A percentile compares a stretch with the other conserved stretches of the same genome.
These are phyloP conservation scores for Fomes fomentarius DNA, from an alignment of 1,284 basidiomycete species.

Conservation along the genomic window DNA sequence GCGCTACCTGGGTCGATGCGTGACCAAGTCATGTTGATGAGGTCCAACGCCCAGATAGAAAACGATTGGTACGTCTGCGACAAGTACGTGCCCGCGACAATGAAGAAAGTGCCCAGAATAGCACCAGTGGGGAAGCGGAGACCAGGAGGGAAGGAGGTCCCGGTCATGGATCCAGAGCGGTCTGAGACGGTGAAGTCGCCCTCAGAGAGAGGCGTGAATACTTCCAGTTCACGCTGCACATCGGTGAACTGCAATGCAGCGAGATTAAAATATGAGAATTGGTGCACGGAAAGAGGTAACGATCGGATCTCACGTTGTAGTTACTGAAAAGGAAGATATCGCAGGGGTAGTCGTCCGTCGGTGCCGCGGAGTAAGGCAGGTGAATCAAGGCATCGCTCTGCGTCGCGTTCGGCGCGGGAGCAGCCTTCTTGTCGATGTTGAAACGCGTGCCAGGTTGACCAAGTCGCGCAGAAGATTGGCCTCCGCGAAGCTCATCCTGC, in stretches of 20 bases:
- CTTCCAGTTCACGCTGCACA: constrained; percentile 90
- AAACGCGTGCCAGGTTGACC: constrained; percentile 64
- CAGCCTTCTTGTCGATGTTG: constrained; percentile 45
- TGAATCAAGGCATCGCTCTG: constrained; percentile 67
- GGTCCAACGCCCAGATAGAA: constrained; percentile 88
- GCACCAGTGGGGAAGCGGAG: constrained; percentile 93
- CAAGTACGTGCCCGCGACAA: constrained; percentile 89
- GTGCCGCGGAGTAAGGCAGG: constrained; percentile 72
- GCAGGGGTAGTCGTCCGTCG: constrained; percentile 75
- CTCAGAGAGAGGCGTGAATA: constrained; percentile 77
- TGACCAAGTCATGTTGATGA: constrained; percentile 80
- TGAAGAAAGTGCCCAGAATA: constrained; percentile 84
- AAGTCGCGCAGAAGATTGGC: constrained; percentile 43
- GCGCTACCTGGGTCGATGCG: constrained; percentile 84
- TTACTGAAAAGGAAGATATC: constrained; percentile 86
- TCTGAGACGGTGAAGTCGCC: constrained; percentile 74
- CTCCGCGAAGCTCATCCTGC: constrained; percentile 54
- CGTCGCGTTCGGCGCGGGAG: constrained; percentile 45
- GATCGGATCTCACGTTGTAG: constrained; percentile 70
- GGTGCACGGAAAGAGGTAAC: neutral
- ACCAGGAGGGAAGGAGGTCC: constrained; percentile 83
- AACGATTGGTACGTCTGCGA: constrained; percentile 89
- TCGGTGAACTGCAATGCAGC: constrained; percentile 76
- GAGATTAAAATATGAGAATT: neutral
- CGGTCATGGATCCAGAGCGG: constrained; percentile 76